phyloP scores from a whole-genome alignment of 345 rosid genomes.

The Citrus maxima region DNA sequence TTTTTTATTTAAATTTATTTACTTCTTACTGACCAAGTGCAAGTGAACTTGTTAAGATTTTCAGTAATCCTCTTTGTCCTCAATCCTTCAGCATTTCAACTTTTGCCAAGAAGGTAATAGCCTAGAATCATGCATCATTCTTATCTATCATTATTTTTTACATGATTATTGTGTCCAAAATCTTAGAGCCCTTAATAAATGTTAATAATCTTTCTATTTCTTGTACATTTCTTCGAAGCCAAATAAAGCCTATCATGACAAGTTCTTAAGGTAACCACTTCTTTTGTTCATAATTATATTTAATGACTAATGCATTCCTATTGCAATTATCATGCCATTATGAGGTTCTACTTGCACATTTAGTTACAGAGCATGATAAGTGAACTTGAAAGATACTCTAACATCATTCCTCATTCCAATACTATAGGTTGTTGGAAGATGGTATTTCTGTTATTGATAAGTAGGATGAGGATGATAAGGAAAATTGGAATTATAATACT shows the following conservation, averaged over 20 bases:
- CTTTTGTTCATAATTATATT: neutral
- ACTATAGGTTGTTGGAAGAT: constrained; percentile 52
- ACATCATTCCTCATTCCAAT: neutral
- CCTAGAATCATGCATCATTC: neutral
- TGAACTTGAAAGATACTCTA: neutral
- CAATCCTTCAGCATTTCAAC: constrained; percentile 62
- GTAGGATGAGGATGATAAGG: too few species aligned
- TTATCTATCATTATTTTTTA: neutral
- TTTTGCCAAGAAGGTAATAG: constrained; percentile 77
- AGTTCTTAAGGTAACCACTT: neutral
- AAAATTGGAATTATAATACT: too few species aligned
- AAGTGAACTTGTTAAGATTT: constrained; percentile 60
- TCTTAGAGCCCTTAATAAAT: neutral
- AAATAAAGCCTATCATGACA: neutral
- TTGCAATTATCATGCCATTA: neutral
- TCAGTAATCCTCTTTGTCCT: constrained; percentile 65
- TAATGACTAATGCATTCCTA: neutral
- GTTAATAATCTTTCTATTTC: neutral
- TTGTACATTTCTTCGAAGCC: neutral
- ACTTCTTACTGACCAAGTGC: constrained; percentile 58
- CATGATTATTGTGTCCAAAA: neutral
- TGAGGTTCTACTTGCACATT: neutral
- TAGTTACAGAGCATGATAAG: neutral
- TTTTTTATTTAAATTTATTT: constrained; percentile 4
- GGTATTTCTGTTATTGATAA: too few species aligned